phyloP scores from a whole-genome alignment of 106 monocot species.

The Hemerocallis citrina region DNA sequence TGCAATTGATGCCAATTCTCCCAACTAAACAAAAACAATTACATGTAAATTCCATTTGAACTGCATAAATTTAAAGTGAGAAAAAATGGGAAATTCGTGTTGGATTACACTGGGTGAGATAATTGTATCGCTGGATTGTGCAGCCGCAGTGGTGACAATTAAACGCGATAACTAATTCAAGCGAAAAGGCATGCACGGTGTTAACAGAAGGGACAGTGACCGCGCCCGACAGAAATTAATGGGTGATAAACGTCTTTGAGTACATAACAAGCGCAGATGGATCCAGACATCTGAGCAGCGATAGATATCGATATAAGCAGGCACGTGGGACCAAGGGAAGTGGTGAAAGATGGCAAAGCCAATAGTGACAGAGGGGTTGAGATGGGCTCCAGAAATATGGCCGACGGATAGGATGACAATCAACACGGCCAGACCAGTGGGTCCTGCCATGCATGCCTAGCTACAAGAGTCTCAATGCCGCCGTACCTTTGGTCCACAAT shows the following conservation, averaged over 20 bases:
- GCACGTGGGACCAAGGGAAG: constrained; percentile 94
- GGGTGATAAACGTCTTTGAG: constrained; percentile 74
- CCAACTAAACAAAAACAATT: constrained; percentile 34
- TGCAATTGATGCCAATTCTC: constrained; percentile 85
- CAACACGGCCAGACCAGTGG: constrained; percentile 79
- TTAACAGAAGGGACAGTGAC: constrained; percentile 75
- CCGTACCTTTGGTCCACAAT: constrained; percentile 96
- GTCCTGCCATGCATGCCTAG: constrained; percentile 77
- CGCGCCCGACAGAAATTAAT: constrained; percentile 78
- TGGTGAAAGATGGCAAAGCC: constrained; percentile 87
- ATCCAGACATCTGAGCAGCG: constrained; percentile 64
- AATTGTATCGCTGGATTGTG: constrained; percentile 49
- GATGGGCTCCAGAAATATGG: constrained; percentile 95
- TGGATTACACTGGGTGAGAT: neutral
- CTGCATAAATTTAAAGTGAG: neutral
- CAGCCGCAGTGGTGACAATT: constrained; percentile 87
- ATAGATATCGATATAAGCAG: constrained; percentile 90
- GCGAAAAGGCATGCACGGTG: constrained; percentile 71
- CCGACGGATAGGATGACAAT: constrained; percentile 89
- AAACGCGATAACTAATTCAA: constrained; percentile 83
- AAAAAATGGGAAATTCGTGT: too few relatives aligned
- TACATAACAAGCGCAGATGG: constrained; percentile 77
- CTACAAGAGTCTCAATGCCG: constrained; percentile 63
- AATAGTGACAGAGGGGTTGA: constrained; percentile 90
- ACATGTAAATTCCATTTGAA: neutral